Base-by-base conservation (phyloP, 768 basidiomycete genomes). In the Mycena olivaceomarginata region DNA sequence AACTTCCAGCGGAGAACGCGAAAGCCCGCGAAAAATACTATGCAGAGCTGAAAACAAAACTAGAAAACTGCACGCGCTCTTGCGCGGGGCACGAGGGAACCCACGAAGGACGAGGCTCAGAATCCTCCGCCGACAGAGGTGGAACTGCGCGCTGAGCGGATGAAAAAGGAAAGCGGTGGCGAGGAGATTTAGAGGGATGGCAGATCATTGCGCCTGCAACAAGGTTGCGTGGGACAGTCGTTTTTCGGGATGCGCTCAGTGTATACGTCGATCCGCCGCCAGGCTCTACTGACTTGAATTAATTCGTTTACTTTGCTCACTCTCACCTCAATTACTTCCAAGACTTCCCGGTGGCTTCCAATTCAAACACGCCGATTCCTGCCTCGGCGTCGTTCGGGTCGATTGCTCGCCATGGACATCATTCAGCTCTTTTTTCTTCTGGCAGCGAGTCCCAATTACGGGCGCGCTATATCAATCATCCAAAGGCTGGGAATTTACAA, bases 151-250 rank as follows among this genome's bases (percentile, higher is more conserved):
- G 94, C 94, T 51, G 97, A 99, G 86, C 89, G 98, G 79, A 84
- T 97, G 84, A 94, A 94, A 85, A 98, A 97, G 86, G 98, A 99
- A 84, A 93, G 80, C 89, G 92, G 80, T 99, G 98, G 98, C 90
- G 92, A 60, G 89, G 91, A 25, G 95, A 98, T 80, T 86, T 94
- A 70, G 89, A 89, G 67, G 97, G 96, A 4, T 99, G 95, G 95
- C 89, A 91, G 53, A 91, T 97, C 70, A 88, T 98, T 70, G 89
- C 92, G 71, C 92, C 93, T 4, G 91, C 92, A 2, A 85, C 85
- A 68, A 87, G 18, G 92, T 95, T 15, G 89, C 88, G 31, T 99
- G 97, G 97, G 95, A 97, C 81, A 90, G 93, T 75, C 88, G 94
- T 74, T 95, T 95, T 96, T 80, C 86, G 88, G 69, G 88, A 89